Percentiles rank a stretch among this genome's conserved stretches.
Conservation (phyloP, 2,329 filamentous ascomycete species). For the Penicillium sp. region DNA sequence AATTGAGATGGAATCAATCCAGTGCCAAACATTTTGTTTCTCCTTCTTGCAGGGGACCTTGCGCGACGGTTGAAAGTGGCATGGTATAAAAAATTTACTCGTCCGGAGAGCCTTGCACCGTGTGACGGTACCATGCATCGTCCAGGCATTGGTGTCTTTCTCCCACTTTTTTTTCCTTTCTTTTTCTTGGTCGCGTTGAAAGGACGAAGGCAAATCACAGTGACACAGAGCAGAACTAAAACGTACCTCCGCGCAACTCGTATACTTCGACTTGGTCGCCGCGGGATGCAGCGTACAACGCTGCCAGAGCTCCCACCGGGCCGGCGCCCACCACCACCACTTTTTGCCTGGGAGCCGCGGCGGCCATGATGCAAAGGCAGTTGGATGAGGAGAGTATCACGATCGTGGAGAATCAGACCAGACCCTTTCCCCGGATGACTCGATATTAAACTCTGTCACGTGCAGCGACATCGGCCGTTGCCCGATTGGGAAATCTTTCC, state of each 20-base stretch:
- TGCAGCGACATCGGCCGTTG: conserved; percentile 20
- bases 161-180: background rate
- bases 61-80: conserved; percentile 2
- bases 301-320: conserved; percentile 88
- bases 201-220: background rate
- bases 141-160: background rate
- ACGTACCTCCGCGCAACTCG: conserved; percentile 84
- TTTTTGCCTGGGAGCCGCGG: conserved; percentile 56
- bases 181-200: background rate
- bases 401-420: background rate
- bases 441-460: conserved; percentile 13
- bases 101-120: background rate
- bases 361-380: conserved; percentile 10
- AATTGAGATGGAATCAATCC: background rate
- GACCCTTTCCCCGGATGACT: conserved; percentile 1
- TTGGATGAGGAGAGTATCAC: background rate
- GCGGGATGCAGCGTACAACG: conserved; percentile 85
- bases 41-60: conserved; percentile 10
- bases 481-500: conserved; percentile 7
- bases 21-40: background rate
- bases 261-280: conserved; percentile 92
- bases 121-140: background rate
- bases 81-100: conserved; percentile 7
- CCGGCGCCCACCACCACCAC: conserved; percentile 87
- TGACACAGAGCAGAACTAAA: background rate